Evolutionary conservation across 495 filamentous ascomycete genomes (phyloP), one percentile per base, ranked within the genome.

Genomic region (Hypoxylon trugodes): DNA sequence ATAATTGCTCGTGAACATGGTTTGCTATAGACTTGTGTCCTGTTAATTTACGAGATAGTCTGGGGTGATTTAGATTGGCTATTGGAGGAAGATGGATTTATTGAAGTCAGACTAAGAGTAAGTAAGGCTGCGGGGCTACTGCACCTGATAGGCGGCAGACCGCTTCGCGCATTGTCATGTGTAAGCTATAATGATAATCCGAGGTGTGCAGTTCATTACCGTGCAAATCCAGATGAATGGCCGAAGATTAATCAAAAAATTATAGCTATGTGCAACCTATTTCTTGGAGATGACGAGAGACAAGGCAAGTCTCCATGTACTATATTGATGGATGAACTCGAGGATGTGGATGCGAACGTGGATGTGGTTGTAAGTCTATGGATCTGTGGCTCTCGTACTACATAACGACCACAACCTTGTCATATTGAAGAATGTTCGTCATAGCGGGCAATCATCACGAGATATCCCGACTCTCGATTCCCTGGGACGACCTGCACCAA

Each of bases 121-220:
- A 52, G 35, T 41, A 62, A 61, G 51, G 52, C 64, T 67, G 51
- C 64, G 53, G 64, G 57, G 64, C 64, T 67, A 61, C 64, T 61
- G 57, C 64, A 57, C 35, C 24, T 51, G 51, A 61, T 67, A 56
- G 51, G 43, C 47, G 30, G 47, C 26, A 36, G 57, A 30, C 47
- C 33, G 41, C 40, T 37, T 59, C 40, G 47, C 42, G 3, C 52
- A 54, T 58, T 25, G 35, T 67, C 64, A 67, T 67, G 51, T 62
- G 64, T 62, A 67, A 57, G 46, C 38, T 48, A 53, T 59, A 36
- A 59, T 36, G 12, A 54, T 62, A 58, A 59, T 59, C 58, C 58
- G 58, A 62, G 64, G 58, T 67, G 64, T 67, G 64, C 18, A 62
- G 52, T 61, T 67, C 58, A 67, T 67, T 62, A 61, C 59, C 52